Evolutionary conservation across 345 rosid species (phyloP).

Genomic region (Populus simonii): DNA sequence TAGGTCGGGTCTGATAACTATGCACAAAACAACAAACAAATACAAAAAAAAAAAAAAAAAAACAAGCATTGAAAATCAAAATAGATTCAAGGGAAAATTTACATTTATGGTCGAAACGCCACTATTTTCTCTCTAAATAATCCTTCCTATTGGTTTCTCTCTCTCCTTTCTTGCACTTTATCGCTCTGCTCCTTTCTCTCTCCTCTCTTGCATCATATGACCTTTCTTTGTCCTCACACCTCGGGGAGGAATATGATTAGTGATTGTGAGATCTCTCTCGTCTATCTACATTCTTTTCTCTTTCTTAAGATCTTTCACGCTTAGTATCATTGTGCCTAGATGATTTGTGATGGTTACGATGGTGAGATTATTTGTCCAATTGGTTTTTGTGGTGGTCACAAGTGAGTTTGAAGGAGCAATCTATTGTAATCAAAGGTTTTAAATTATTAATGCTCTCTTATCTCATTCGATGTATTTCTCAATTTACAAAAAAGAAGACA

Average conservation of each 20-base stretch:
- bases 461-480: no score
- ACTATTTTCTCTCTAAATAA: slow-evolving; percentile 7
- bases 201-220: slow-evolving; percentile 34
- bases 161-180: slow-evolving; percentile 17
- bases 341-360: slow-evolving; percentile 10
- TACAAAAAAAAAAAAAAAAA: background rate
- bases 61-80: background rate
- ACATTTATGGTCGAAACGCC: slow-evolving; percentile 41
- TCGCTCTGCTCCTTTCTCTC: slow-evolving; percentile 29
- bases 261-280: slow-evolving; percentile 34
- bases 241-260: background rate
- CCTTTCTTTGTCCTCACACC: slow-evolving; percentile 21
- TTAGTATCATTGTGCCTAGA: slow-evolving; percentile 35
- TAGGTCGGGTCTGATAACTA: no score
- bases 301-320: slow-evolving; percentile 32
- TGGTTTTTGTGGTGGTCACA: slow-evolving; percentile 42
- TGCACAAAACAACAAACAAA: background rate
- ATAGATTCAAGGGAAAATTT: slow-evolving; percentile 23
- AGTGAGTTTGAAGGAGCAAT: slow-evolving; percentile 38
- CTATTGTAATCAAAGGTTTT: slow-evolving; percentile 35
- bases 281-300: slow-evolving; percentile 15
- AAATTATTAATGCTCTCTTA: background rate
- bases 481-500: no score
- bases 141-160: slow-evolving; percentile 40
- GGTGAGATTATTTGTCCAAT: slow-evolving; percentile 42